phyloP scores from a whole-genome alignment of 1,139 yeast genomes.

The Zygoascus sp. region DNA sequence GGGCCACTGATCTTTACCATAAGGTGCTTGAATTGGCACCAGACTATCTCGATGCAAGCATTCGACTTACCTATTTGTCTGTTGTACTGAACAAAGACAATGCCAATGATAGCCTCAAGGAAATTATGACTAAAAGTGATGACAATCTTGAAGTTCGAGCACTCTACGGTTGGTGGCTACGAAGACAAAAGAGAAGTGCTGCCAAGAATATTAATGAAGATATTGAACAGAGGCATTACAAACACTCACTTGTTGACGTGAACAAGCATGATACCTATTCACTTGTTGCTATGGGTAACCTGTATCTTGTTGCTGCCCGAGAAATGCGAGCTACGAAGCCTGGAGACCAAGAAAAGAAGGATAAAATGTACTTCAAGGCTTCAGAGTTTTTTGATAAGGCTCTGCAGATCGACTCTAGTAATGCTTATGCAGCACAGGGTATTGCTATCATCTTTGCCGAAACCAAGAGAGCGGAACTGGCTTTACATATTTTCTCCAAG shows the following conservation, averaged over 20 bases:
- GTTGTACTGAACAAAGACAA: slow-evolving; percentile 40
- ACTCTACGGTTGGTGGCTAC: slow-evolving; percentile 85
- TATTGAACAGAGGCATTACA: slow-evolving; percentile 71
- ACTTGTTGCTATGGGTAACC: slow-evolving; percentile 81
- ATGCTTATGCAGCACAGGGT: slow-evolving; percentile 97
- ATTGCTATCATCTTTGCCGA: slow-evolving; percentile 91
- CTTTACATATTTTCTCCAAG: slow-evolving; percentile 82
- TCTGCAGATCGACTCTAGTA: slow-evolving; percentile 72
- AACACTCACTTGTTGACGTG: slow-evolving; percentile 73
- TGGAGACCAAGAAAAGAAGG: slow-evolving; percentile 62
- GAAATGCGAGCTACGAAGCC: slow-evolving; percentile 54
- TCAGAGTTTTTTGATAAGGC: slow-evolving; percentile 89
- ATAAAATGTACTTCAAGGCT: slow-evolving; percentile 78
- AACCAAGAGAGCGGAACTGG: slow-evolving; percentile 68
- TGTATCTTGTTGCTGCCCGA: slow-evolving; percentile 78
- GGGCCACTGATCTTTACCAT: slow-evolving; percentile 52
- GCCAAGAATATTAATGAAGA: slow-evolving; percentile 45
- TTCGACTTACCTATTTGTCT: slow-evolving; percentile 60
- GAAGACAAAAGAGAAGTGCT: slow-evolving; percentile 40
- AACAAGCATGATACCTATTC: slow-evolving; percentile 87
- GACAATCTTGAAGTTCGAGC: slow-evolving; percentile 81
- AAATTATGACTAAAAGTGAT: slow-evolving; percentile 50
- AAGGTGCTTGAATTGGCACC: slow-evolving; percentile 58
- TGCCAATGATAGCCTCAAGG: slow-evolving; percentile 49
- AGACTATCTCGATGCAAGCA: slow-evolving; percentile 68